These are phyloP conservation scores for Fusarium avenaceum DNA, from an alignment of 2,329 filamentous ascomycete species.

Conservation along the genomic window DNA sequence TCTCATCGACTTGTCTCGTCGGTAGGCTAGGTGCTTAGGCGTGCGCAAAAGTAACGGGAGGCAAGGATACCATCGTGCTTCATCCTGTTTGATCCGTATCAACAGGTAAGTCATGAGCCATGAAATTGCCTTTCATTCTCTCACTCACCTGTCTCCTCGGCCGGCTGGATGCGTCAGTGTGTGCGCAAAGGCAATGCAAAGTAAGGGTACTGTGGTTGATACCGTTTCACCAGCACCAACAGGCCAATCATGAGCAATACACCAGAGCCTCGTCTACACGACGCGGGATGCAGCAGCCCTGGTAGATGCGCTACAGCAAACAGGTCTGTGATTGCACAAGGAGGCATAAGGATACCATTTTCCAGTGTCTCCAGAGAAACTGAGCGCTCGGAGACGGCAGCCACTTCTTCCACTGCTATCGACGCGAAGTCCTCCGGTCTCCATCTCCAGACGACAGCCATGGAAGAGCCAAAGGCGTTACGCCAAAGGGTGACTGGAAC, in stretches of 20 bases:
- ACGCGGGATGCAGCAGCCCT: not conserved
- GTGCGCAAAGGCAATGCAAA: not conserved
- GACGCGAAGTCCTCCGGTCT: not conserved
- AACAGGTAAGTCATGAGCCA: no score
- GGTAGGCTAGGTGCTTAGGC: no score
- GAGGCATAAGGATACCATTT: rapidly evolving
- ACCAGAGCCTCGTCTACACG: not conserved
- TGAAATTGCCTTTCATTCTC: no score
- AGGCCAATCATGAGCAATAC: not conserved
- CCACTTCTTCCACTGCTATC: not conserved
- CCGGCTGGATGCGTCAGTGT: no score
- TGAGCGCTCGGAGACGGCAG: not conserved
- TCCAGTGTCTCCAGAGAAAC: not conserved
- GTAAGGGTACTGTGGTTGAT: not conserved
- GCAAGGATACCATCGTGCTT: no score
- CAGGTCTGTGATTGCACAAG: not conserved
- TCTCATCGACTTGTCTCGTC: no score
- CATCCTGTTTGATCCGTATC: no score
- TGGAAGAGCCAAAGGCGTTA: not conserved
- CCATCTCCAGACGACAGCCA: not conserved
- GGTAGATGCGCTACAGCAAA: not conserved
- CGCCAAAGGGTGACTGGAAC: not conserved
- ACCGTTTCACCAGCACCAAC: not conserved
- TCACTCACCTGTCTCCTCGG: no score
- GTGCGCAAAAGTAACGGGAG: no score